These are phyloP conservation scores for Chrysophaeum taylorii DNA, from an alignment of 352 stramenopile species.

Conservation along the genomic window DNA sequence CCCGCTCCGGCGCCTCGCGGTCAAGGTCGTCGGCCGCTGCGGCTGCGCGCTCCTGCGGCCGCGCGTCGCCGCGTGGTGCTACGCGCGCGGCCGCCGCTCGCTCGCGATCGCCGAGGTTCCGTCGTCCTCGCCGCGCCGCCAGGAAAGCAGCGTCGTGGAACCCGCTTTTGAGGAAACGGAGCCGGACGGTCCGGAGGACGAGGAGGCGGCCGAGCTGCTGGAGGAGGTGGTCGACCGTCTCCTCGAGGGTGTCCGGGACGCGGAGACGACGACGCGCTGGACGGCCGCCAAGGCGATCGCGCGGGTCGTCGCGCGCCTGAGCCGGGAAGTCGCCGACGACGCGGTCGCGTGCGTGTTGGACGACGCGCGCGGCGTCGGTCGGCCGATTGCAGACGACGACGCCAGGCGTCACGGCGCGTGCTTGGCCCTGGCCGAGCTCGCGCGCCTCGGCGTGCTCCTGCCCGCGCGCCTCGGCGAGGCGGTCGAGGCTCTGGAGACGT, in stretches of 20 bases:
- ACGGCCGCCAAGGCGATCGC: conserved; percentile 96
- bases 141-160: background rate
- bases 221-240: conserved; percentile 89
- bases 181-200: conserved; percentile 9
- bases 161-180: too few species aligned
- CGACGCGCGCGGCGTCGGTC: too few species aligned
- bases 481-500: conserved; percentile 37
- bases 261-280: conserved; percentile 95
- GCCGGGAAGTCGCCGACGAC: conserved; percentile 85
- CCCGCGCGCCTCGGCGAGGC: conserved; percentile 75
- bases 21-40: conserved; percentile 91
- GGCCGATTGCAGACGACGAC: conserved; percentile 76
- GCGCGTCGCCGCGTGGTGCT: conserved; percentile 83
- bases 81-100: conserved; percentile 76
- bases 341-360: conserved; percentile 88
- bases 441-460: conserved; percentile 83
- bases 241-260: conserved; percentile 72
- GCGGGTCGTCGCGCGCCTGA: conserved; percentile 82
- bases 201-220: conserved; percentile 57
- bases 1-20: conserved; percentile 45
- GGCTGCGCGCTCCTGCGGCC: conserved; percentile 85
- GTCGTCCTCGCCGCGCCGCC: background rate
- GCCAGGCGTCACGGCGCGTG: conserved; percentile 95
- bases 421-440: conserved; percentile 86
- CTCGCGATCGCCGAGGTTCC: conserved; percentile 81